phyloP scores from a whole-genome alignment of 257 asterid genomes.

The Solanum ossicruentum region DNA sequence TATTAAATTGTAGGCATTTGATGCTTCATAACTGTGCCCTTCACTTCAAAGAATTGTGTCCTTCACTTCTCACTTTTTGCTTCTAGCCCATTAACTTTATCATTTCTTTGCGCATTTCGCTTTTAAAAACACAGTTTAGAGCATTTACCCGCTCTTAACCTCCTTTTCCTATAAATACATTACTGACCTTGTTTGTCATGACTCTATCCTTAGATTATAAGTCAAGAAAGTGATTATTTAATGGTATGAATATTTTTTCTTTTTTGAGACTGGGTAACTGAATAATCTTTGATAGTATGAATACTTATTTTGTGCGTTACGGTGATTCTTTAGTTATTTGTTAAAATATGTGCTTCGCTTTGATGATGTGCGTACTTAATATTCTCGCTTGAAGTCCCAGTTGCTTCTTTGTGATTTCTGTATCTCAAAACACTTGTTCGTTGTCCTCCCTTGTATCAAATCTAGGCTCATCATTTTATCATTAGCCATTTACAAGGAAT shows the following conservation, averaged over 20 bases:
- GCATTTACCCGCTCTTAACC: neutral
- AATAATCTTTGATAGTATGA: neutral
- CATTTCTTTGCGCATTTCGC: neutral
- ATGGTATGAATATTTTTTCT: neutral
- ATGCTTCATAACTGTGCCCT: neutral
- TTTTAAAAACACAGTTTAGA: neutral
- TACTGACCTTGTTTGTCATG: neutral
- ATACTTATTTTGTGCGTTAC: neutral
- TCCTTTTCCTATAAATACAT: neutral
- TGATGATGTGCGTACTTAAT: neutral
- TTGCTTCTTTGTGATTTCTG: neutral
- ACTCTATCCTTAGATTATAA: neutral
- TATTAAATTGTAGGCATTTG: neutral
- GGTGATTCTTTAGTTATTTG: neutral
- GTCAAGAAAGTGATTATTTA: neutral
- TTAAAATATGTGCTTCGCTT: neutral
- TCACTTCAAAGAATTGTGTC: neutral
- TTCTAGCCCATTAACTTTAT: neutral
- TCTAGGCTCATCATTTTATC: neutral
- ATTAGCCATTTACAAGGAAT: neutral
- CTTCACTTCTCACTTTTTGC: neutral
- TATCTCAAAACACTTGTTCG: neutral
- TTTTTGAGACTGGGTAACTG: neutral
- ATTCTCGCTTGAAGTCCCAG: neutral
- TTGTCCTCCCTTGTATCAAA: neutral